A percentile compares a stretch with the other conserved stretches of the same genome.
Conservation (phyloP, 306 rosid genomes). For the Citrullus colocynthis region DNA sequence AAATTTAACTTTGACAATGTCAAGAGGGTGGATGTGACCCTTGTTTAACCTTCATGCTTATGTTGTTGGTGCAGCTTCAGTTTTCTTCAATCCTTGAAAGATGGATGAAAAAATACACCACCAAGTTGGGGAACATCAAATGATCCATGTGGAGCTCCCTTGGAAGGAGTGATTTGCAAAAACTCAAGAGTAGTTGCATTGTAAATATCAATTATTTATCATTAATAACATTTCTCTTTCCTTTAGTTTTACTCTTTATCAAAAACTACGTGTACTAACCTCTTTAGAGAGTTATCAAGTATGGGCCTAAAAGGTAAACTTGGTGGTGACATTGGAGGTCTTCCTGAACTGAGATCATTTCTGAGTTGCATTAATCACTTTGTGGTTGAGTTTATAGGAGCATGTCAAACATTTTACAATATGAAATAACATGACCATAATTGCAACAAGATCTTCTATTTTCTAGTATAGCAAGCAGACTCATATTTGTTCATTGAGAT, state of each 20-base stretch:
- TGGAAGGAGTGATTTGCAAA: constrained; percentile 90
- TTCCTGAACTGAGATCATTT: constrained; percentile 43
- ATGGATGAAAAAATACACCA: constrained; percentile 48
- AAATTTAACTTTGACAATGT: neutral
- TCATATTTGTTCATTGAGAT: constrained; percentile 1
- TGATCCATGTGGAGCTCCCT: constrained; percentile 62
- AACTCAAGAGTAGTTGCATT: constrained; percentile 61
- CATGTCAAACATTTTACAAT: neutral
- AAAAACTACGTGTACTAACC: neutral
- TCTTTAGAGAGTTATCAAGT: constrained; percentile 41
- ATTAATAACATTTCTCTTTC: neutral
- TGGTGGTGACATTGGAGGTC: constrained; percentile 49
- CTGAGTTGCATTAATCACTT: constrained; percentile 26
- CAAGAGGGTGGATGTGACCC: neutral
- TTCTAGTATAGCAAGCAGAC: neutral
- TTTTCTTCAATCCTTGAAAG: constrained; percentile 44
- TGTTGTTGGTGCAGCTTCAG: constrained; percentile 36
- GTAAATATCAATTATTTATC: constrained; percentile 19
- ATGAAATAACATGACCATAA: neutral
- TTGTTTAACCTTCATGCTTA: neutral
- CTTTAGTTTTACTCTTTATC: neutral
- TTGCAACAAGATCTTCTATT: neutral
- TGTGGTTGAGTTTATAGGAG: neutral
- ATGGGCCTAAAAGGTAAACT: constrained; percentile 49
- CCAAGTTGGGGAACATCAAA: constrained; percentile 73